Evolutionary conservation across 371 early-diverging fungal genomes (phyloP), one percentile per base, ranked within the genome.

Genomic region (Mortierella sp.): DNA sequence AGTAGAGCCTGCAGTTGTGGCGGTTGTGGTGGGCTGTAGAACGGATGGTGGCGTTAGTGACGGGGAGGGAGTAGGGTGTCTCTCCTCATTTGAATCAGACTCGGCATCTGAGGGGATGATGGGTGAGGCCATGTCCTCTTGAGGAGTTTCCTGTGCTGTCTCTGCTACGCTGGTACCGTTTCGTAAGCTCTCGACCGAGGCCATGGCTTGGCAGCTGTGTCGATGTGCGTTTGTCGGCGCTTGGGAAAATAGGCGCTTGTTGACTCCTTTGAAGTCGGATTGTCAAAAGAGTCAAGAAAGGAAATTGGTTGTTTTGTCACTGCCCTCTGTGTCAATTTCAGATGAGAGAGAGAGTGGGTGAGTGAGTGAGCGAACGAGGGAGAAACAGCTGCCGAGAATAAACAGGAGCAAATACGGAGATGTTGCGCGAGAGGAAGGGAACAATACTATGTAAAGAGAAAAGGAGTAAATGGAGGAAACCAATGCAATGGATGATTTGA

Each of bases 51-150:
- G 76, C 1, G 72, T 57, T 3, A 66, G 68, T 2, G 75, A 67
- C 10, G 76, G 63, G 0, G 81, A 66, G 43, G 64, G 75, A n/a
- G 75, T 66, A 26, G 66, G 72, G 9, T 69, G 81, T 16, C 52
- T 72, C 24, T 75, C 73, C 57, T 81, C 68, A 30, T 45, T 57
- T 10, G 72, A 72, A 54, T 81, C 81, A 32, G 39, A 72, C n/a
- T 75, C 81, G 22, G 55, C 51, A 54, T 81, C 81, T 2, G 81
- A 75, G 1, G 75, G 55, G 32, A 81, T 26, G 60, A 75, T 72
- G 55, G 76, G 81, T 37, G 81, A 81, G 49, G 64, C 54, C 39
- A 59, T 68, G 26, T 72, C 75, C 22, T 75, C 70, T 52, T 49
- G 59, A 1, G 60, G 55, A 11, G 60, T n/a, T 22, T 61, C 73